A percentile compares a stretch with the other conserved stretches of the same genome.
These are phyloP conservation scores for Lactarius deliciosus DNA, from an alignment of 768 basidiomycete species.

Conservation along the genomic window DNA sequence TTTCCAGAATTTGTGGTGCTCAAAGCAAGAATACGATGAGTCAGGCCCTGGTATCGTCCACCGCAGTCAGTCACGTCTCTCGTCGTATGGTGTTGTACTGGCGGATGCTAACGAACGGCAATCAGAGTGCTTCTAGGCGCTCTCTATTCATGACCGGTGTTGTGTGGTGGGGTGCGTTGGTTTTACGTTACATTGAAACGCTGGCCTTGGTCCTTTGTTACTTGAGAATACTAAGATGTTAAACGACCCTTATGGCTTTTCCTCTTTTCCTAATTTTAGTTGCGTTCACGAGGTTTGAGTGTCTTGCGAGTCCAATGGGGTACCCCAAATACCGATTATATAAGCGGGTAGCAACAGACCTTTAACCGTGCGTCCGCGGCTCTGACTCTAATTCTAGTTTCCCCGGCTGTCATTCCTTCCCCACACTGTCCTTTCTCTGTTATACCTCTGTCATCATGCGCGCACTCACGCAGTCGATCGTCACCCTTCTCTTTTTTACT, in stretches of 20 bases:
- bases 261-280: neutral
- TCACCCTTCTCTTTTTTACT: neutral
- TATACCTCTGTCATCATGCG: neutral
- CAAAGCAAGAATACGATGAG: constrained; percentile 91
- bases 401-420: neutral
- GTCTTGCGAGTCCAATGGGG: too few species aligned
- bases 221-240: constrained; percentile 9
- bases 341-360: too few species aligned
- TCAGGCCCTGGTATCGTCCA: constrained; percentile 76
- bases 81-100: neutral
- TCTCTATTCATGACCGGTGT: neutral
- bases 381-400: too few species aligned
- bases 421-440: neutral
- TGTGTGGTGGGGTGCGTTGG: neutral
- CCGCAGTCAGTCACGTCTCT: constrained; percentile 47
- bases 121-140: constrained; percentile 1
- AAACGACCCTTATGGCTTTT: constrained; percentile 7
- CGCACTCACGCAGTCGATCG: neutral
- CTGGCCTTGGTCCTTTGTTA: constrained; percentile 3
- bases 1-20: constrained; percentile 96
- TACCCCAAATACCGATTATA: too few species aligned
- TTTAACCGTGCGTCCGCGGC: too few species aligned
- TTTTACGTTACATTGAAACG: neutral
- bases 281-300: neutral
- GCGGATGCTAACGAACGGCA: neutral